A percentile compares a stretch with the other conserved stretches of the same genome.
Evolutionary conservation across 352 stramenopile genomes (phyloP).

Genomic region (Globisporangium nunn): DNA sequence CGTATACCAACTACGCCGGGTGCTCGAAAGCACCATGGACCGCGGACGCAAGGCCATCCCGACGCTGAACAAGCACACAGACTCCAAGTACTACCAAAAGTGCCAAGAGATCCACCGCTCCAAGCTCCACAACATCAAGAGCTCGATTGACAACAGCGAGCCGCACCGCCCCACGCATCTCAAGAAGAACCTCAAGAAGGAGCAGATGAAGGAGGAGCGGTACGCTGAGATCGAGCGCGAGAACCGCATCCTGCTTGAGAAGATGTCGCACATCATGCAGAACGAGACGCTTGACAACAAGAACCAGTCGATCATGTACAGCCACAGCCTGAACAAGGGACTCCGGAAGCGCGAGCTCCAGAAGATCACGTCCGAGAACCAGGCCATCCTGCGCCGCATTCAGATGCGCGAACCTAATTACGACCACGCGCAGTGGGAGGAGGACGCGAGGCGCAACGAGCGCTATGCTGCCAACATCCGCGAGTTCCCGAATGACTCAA

Average conservation of each 20-base stretch:
- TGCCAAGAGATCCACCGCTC: slow-evolving; percentile 78
- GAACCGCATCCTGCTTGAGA: slow-evolving; percentile 95
- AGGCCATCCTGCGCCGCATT: slow-evolving; percentile 84
- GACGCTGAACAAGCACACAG: slow-evolving; percentile 85
- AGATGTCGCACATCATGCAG: slow-evolving; percentile 96
- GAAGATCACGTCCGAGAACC: slow-evolving; percentile 83
- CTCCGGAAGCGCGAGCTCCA: slow-evolving; percentile 78
- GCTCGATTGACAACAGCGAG: slow-evolving; percentile 92
- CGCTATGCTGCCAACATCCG: slow-evolving; percentile 86
- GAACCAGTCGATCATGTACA: slow-evolving; percentile 67
- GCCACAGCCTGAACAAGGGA: slow-evolving; percentile 82
- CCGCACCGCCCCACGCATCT: slow-evolving; percentile 89
- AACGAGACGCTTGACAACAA: slow-evolving; percentile 84
- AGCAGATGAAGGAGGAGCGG: slow-evolving; percentile 95
- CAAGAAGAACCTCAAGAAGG: slow-evolving; percentile 94
- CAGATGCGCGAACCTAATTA: slow-evolving; percentile 88
- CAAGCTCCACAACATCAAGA: slow-evolving; percentile 88
- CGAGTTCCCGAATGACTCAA: slow-evolving; percentile 57
- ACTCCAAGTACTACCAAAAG: slow-evolving; percentile 82
- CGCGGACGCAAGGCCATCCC: slow-evolving; percentile 79
- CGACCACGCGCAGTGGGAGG: slow-evolving; percentile 85
- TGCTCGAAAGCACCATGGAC: slow-evolving; percentile 38
- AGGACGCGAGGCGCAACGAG: slow-evolving; percentile 82
- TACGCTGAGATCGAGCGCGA: slow-evolving; percentile 94
- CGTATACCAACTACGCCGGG: too few species aligned